Conservation (phyloP, 306 rosid genomes). For the Potentilla sterilis region DNA sequence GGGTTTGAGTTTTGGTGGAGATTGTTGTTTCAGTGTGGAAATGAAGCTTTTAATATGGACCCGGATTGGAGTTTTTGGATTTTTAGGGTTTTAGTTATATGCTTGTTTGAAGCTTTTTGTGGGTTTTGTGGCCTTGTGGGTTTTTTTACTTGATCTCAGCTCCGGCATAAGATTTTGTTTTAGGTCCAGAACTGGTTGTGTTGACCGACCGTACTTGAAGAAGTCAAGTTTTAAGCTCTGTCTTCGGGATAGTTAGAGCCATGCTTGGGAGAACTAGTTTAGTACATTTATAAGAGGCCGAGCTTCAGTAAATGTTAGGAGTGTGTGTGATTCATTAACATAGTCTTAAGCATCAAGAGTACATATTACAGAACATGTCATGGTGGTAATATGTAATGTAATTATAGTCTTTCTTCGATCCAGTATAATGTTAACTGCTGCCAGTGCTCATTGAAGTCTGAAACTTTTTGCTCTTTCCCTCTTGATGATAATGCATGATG, state of each 20-base stretch:
- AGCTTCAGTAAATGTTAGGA: neutral
- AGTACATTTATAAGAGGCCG: neutral
- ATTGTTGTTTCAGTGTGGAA: constrained; percentile 1
- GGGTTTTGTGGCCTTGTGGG: neutral
- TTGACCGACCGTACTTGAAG: neutral
- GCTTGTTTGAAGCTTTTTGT: neutral
- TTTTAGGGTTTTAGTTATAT: constrained; percentile 29
- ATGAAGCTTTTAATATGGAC: constrained; percentile 8
- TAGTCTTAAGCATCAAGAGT: neutral
- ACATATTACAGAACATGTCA: neutral
- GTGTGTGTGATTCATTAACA: neutral
- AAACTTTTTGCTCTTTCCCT: neutral
- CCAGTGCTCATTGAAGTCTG: neutral
- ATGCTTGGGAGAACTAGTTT: neutral
- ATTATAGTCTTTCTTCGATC: neutral
- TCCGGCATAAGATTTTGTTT: neutral
- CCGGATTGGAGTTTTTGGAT: constrained; percentile 15
- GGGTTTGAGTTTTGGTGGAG: constrained; percentile 2
- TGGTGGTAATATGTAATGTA: neutral
- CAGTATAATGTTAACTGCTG: neutral
- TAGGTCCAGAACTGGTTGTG: neutral
- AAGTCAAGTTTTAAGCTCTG: neutral
- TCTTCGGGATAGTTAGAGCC: neutral
- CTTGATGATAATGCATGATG: constrained; percentile 27
- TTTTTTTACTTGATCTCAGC: constrained; percentile 4